Evolutionary conservation across 2,329 filamentous ascomycete genomes (phyloP).

Genomic region (Ceratocystis harringtonii): DNA sequence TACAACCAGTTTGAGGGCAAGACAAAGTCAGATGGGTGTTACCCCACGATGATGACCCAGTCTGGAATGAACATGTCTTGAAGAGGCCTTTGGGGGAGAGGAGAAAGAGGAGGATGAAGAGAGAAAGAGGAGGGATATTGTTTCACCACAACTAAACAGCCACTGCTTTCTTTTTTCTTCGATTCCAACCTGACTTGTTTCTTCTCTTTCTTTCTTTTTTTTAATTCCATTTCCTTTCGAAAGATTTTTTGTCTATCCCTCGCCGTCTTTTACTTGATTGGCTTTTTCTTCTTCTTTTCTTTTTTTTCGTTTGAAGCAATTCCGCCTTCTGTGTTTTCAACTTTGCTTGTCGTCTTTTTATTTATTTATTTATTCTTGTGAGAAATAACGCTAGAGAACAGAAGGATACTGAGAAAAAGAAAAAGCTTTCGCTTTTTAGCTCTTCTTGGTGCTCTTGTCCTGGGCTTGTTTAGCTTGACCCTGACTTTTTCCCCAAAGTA

Average conservation of each 20-base stretch:
- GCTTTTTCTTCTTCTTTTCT: constrained; percentile 14
- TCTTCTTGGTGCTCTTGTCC: not conserved
- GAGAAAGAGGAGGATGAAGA: not conserved
- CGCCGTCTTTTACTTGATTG: constrained; percentile 13
- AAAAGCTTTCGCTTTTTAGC: constrained; percentile 5
- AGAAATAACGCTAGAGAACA: not conserved
- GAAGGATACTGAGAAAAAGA: not conserved
- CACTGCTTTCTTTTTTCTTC: constrained; percentile 12
- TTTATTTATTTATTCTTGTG: constrained; percentile 5
- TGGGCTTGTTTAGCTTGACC: not conserved
- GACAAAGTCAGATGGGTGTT: constrained; percentile 36
- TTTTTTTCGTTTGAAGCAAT: not conserved
- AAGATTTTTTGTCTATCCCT: not conserved
- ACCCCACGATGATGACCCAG: constrained; percentile 35
- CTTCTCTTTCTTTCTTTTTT: constrained; percentile 14
- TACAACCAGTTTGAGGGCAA: constrained; percentile 41
- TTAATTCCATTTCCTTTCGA: not conserved
- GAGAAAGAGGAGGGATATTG: not conserved
- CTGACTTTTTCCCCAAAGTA: not conserved
- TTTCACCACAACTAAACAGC: not conserved
- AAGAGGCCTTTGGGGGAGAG: constrained; percentile 10
- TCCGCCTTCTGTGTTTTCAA: not conserved
- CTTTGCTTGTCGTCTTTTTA: constrained; percentile 5
- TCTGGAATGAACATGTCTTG: constrained; percentile 32
- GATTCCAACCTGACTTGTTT: constrained; percentile 13